Conservation (phyloP, 768 basidiomycete genomes). For the Leccinellum albellum region DNA sequence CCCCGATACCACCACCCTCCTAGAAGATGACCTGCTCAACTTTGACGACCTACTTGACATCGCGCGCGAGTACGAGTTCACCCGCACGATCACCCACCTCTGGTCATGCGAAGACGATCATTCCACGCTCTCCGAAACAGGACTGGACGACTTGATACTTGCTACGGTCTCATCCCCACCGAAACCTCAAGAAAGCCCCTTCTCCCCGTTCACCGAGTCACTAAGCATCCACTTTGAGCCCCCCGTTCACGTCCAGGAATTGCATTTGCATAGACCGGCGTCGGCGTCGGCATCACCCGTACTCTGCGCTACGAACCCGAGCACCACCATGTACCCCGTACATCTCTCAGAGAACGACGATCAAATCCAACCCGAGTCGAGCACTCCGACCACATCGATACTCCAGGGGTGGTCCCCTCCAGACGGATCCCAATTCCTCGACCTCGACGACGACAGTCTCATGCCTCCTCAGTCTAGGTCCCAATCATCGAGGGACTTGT, state of each 20-base stretch:
- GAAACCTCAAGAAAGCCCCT: conserved; percentile 3
- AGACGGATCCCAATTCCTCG: conserved; percentile 22
- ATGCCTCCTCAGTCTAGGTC: conserved; percentile 1
- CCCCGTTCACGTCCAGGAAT: not conserved
- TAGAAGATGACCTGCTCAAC: conserved; percentile 11
- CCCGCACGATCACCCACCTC: conserved; percentile 19
- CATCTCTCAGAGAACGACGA: not conserved
- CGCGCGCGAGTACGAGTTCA: conserved; percentile 27
- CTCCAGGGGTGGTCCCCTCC: conserved; percentile 28
- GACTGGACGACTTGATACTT: conserved; percentile 18
- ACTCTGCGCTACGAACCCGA: not conserved
- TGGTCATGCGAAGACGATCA: conserved; percentile 18
- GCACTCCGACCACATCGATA: not conserved
- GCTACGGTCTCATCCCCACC: conserved; percentile 5
- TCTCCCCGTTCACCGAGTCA: not conserved
- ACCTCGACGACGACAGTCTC: conserved; percentile 21
- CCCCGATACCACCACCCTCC: not conserved
- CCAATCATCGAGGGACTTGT: not conserved
- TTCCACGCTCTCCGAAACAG: conserved; percentile 2
- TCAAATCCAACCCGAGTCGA: not conserved
- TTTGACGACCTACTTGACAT: conserved; percentile 30
- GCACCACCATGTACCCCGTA: not conserved
- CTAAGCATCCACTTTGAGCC: not conserved
- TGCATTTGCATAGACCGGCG: not conserved
- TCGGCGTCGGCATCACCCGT: not conserved